Evolutionary conservation across 2,329 filamentous ascomycete genomes (phyloP).

Genomic region (Orbilia brochopaga): DNA sequence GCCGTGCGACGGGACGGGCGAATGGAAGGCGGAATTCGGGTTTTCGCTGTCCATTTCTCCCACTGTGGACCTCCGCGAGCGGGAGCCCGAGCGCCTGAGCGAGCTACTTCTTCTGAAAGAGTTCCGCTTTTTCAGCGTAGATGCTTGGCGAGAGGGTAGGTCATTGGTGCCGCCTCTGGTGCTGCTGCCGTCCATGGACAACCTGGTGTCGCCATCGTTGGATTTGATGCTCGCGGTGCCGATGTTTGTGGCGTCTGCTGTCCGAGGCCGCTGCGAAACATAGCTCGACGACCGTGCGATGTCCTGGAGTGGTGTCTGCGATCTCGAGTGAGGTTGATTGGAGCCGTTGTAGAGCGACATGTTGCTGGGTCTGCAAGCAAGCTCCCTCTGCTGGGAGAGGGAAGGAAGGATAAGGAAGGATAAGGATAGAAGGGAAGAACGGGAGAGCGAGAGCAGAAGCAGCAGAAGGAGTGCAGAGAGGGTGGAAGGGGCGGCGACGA

Average conservation of each 20-base stretch:
- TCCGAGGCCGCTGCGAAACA: slow-evolving; percentile 28
- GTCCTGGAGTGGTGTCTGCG: slow-evolving; percentile 39
- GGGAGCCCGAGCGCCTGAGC: slow-evolving; percentile 78
- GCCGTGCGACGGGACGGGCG: slow-evolving; percentile 84
- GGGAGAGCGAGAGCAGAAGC: slow-evolving; percentile 19
- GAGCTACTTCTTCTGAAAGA: slow-evolving; percentile 77
- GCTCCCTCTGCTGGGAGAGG: not conserved
- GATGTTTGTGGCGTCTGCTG: slow-evolving; percentile 32
- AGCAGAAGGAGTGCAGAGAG: slow-evolving; percentile 20
- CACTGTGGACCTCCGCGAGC: slow-evolving; percentile 78
- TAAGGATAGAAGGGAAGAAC: slow-evolving; percentile 20
- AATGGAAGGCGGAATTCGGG: slow-evolving; percentile 82
- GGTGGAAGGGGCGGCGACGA: slow-evolving; percentile 22
- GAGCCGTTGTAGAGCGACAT: slow-evolving; percentile 37
- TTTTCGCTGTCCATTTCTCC: slow-evolving; percentile 74
- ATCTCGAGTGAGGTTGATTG: slow-evolving; percentile 40
- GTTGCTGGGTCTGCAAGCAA: not conserved
- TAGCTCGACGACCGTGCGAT: slow-evolving; percentile 32
- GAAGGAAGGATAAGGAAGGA: slow-evolving; percentile 32
- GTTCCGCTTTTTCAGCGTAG: slow-evolving; percentile 83
- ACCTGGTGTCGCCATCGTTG: slow-evolving; percentile 43
- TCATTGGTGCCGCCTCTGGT: slow-evolving; percentile 29
- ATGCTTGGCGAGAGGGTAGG: slow-evolving; percentile 36
- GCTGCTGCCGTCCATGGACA: slow-evolving; percentile 31
- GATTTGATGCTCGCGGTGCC: slow-evolving; percentile 34